These are phyloP conservation scores for Arthrocladium fulminans DNA, from an alignment of 2,329 filamentous ascomycete genomes.

Conservation along the genomic window DNA sequence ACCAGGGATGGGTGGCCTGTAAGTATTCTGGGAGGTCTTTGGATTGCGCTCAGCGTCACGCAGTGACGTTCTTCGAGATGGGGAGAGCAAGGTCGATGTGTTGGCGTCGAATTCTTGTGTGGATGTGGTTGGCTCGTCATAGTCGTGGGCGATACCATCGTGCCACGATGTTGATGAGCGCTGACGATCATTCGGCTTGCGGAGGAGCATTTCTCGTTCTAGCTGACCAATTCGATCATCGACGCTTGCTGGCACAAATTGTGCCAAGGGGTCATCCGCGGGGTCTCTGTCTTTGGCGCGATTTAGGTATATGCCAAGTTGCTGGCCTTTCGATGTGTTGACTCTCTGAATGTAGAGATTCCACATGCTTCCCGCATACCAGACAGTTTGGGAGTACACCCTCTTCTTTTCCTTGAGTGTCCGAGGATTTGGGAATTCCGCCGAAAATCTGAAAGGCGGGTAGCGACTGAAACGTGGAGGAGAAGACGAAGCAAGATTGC, in stretches of 20 bases:
- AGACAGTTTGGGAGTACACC: constrained; percentile 50
- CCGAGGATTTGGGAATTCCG: constrained; percentile 49
- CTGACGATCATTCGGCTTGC: constrained; percentile 27
- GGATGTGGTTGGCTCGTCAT: constrained; percentile 13
- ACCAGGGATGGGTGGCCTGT: constrained; percentile 7
- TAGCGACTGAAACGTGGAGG: constrained; percentile 42
- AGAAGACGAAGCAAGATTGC: constrained; percentile 15
- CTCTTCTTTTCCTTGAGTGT: constrained; percentile 51
- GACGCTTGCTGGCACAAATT: constrained; percentile 36
- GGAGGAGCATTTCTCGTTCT: constrained; percentile 44
- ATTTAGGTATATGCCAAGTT: constrained; percentile 52
- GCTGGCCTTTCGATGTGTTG: constrained; percentile 45
- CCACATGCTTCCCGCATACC: constrained; percentile 51
- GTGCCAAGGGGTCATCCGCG: constrained; percentile 29
- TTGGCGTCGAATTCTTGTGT: constrained; percentile 11
- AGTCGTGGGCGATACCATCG: constrained; percentile 12
- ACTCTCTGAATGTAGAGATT: constrained; percentile 57
- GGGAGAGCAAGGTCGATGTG: constrained; percentile 8
- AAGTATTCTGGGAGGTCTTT: constrained; percentile 13
- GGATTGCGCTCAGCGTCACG: constrained; percentile 35
- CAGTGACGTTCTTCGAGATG: constrained; percentile 32
- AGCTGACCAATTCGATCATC: constrained; percentile 47
- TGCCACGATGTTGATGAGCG: constrained; percentile 10
- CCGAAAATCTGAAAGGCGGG: constrained; percentile 51
- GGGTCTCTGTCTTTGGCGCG: constrained; percentile 48